Percentiles rank a stretch among this genome's conserved stretches.
These are phyloP conservation scores for Wickerhamiella alocasiicola DNA, from an alignment of 805 yeast species.

Conservation along the genomic window DNA sequence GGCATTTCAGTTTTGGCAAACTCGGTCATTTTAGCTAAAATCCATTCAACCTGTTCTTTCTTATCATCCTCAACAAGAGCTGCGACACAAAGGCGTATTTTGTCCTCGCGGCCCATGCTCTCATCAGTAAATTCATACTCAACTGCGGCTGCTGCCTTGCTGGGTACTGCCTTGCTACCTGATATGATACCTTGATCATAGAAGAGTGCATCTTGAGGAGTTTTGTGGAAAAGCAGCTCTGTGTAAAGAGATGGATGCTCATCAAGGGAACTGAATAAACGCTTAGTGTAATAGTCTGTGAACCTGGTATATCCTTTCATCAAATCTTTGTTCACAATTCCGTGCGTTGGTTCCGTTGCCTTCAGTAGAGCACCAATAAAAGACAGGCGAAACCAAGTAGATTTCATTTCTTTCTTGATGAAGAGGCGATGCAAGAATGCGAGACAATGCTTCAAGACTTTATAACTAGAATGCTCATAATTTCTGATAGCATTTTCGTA, in stretches of 20 bases:
- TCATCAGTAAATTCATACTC: constrained; percentile 24
- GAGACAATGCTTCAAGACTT: constrained; percentile 49
- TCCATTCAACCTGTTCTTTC: constrained; percentile 33
- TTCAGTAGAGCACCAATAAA: constrained; percentile 48
- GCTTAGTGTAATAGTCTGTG: constrained; percentile 50
- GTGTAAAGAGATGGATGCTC: constrained; percentile 43
- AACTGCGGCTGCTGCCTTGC: constrained; percentile 8
- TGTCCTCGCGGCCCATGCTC: constrained; percentile 32
- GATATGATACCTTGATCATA: constrained; percentile 50
- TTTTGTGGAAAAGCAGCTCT: constrained; percentile 56
- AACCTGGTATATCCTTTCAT: constrained; percentile 55
- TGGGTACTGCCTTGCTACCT: constrained; percentile 11
- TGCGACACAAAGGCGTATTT: constrained; percentile 39
- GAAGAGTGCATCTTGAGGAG: constrained; percentile 37
- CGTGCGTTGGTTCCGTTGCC: constrained; percentile 36
- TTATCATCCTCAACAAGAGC: constrained; percentile 37
- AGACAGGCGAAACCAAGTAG: constrained; percentile 55
- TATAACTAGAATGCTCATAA: constrained; percentile 48
- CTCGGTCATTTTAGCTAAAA: constrained; percentile 30
- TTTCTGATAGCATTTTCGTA: constrained; percentile 50
- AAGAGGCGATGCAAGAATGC: constrained; percentile 62
- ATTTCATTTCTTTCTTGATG: constrained; percentile 46
- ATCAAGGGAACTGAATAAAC: constrained; percentile 36
- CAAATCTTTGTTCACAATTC: constrained; percentile 33
- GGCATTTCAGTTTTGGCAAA: constrained; percentile 20